Evolutionary conservation across 1,284 basidiomycete species (phyloP).

Genomic region (Sanghuangporus baumii): DNA sequence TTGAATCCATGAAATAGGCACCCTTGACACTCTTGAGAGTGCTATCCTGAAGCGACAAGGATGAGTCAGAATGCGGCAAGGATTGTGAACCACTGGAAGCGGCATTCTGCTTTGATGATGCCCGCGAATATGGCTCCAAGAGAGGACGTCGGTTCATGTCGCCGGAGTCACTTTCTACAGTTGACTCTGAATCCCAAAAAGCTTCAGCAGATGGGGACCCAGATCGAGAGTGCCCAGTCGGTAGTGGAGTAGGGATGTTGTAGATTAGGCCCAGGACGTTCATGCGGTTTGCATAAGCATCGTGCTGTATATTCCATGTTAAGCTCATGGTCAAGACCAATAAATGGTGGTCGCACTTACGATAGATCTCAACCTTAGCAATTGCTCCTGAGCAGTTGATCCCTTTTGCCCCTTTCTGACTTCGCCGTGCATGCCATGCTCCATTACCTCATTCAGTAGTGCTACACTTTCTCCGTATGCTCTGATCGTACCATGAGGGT

Average conservation of each 20-base stretch:
- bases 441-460: slow-evolving; percentile 81
- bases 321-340: not conserved
- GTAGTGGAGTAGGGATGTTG: slow-evolving; percentile 64
- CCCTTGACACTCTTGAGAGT: too few relatives aligned
- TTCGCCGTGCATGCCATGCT: slow-evolving; percentile 74
- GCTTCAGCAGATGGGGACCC: slow-evolving; percentile 11
- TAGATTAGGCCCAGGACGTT: slow-evolving; percentile 82
- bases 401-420: slow-evolving; percentile 60
- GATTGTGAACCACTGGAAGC: slow-evolving; percentile 3
- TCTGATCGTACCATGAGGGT: slow-evolving; percentile 73
- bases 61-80: not conserved
- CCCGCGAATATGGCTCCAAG: not conserved
- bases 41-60: too few relatives aligned
- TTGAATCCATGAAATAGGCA: too few relatives aligned
- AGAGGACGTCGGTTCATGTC: not conserved
- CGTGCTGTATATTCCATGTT: slow-evolving; percentile 47
- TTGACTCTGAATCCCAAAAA: slow-evolving; percentile 4
- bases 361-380: slow-evolving; percentile 72
- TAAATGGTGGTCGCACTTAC: slow-evolving; percentile 41
- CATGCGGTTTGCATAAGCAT: slow-evolving; percentile 85
- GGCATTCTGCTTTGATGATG: not conserved
- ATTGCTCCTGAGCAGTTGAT: slow-evolving; percentile 79
- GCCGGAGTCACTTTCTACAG: not conserved
- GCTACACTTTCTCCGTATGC: slow-evolving; percentile 80
- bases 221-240: slow-evolving; percentile 30